Base-by-base conservation (phyloP, 768 basidiomycete genomes). In the Fistulinella prunicolor region DNA sequence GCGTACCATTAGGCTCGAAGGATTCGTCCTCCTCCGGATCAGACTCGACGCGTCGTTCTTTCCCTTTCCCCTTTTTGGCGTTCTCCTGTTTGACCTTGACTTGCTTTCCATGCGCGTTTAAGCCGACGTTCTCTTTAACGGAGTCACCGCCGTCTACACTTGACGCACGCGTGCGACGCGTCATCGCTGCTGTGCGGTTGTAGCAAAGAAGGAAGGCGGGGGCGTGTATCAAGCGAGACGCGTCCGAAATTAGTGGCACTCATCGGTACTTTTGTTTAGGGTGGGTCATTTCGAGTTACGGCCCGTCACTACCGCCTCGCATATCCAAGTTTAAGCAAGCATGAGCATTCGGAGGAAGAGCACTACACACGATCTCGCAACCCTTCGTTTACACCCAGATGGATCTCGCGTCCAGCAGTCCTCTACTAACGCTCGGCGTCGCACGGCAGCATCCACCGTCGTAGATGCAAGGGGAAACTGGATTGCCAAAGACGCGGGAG, bases 401-500 rank as follows among this genome's bases (percentile, higher is more conserved):
- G 85, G 84, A 6, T 73, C 73, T 20, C 80, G 85, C 34, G 80
- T 86, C 4, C 69, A 74, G 37, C 77, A 72, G 47, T 64, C 65
- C n/a, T 60, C 71, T 4, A 53, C 43, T 5, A 78, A 75, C 35
- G 49, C 61, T 2, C 58, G 62, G 21, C 59, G 55, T 6, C 67
- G 71, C 47, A 69, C 64, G 24, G 68, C 71, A 16, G 65, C 55
- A 26, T 60, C 61, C 37, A 63, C 71, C 13, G 63, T 74, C 3
- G 69, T 71, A 43, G 78, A 81, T 61, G 46, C 69, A 2, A 73
- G 77, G 39, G 81, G 79, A 12, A 83, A 83, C 50, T 85, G 83
- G 81, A 75, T 85, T 19, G 85, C 86, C 9, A 69, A 61, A 28
- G 83, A 87, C 58, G 85, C 85, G 2, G 83, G 77, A 16, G 85